phyloP scores from a whole-genome alignment of 1,139 yeast species.

The Zygosaccharomyces pseudobailii region DNA sequence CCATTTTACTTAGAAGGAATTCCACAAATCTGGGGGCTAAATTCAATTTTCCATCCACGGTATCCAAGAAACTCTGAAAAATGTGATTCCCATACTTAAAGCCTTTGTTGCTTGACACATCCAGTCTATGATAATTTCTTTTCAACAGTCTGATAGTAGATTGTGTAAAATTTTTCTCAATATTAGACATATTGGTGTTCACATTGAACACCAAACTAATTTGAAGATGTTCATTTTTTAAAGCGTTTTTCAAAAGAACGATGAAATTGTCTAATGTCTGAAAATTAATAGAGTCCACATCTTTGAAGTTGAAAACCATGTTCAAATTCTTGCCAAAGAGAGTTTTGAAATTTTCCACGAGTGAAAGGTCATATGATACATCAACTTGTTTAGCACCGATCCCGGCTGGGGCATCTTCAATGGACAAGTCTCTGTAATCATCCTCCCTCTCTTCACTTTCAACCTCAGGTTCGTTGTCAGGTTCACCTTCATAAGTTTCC shows the following conservation, averaged over 20 bases:
- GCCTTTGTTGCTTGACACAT: constrained; percentile 34
- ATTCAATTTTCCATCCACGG: constrained; percentile 34
- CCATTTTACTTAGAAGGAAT: constrained; percentile 31
- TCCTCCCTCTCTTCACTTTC: neutral
- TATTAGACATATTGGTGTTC: constrained; percentile 31
- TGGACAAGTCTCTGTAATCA: neutral
- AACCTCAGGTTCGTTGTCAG: constrained; percentile 4
- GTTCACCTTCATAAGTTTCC: constrained; percentile 2
- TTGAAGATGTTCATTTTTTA: constrained; percentile 25
- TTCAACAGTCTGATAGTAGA: constrained; percentile 30
- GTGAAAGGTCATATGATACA: constrained; percentile 31
- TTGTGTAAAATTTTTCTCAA: constrained; percentile 32
- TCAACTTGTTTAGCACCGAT: constrained; percentile 8
- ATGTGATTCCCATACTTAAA: constrained; percentile 31
- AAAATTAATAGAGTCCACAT: constrained; percentile 32
- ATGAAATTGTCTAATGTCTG: constrained; percentile 29
- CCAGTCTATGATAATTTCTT: constrained; percentile 26
- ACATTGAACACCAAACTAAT: constrained; percentile 31
- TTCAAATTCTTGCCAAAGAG: constrained; percentile 26
- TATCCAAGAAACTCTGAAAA: constrained; percentile 32
- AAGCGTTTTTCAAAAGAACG: constrained; percentile 25
- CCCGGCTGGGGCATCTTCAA: constrained; percentile 8
- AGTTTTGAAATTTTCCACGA: constrained; percentile 29
- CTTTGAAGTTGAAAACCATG: constrained; percentile 32
- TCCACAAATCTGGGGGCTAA: constrained; percentile 30